A percentile compares a stretch with the other conserved stretches of the same genome.
Evolutionary conservation across 108 stramenopile species (phyloP).

Genomic region (Discostella stelligeroides): DNA sequence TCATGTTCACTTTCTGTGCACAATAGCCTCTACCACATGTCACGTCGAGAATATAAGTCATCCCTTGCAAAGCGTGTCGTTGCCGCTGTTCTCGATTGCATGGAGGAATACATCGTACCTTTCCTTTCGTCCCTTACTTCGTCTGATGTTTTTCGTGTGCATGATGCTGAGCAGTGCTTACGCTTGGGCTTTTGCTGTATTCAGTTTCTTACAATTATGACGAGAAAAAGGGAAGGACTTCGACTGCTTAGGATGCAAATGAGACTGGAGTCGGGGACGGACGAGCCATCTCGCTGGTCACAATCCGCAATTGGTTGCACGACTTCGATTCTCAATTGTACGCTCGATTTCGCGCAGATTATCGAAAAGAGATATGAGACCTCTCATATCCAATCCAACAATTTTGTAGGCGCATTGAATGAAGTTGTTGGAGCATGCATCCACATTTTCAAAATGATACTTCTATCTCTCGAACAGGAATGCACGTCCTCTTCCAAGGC

Average conservation of each 20-base stretch:
- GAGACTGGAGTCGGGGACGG: constrained; percentile 24
- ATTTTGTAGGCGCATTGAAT: constrained; percentile 6
- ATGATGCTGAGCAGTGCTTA: constrained; percentile 15
- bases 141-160: not conserved
- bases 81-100: constrained; percentile 30
- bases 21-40: constrained; percentile 11
- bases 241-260: constrained; percentile 33
- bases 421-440: constrained; percentile 35
- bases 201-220: constrained; percentile 30
- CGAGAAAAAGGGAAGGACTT: constrained; percentile 37
- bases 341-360: constrained; percentile 7
- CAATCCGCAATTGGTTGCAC: constrained; percentile 37
- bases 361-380: constrained; percentile 10
- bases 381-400: not conserved
- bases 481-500: not conserved
- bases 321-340: constrained; percentile 20
- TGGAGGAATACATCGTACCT: constrained; percentile 35
- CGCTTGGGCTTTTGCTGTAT: constrained; percentile 20
- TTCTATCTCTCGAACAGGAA: constrained; percentile 26
- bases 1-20: constrained; percentile 37
- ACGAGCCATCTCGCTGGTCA: constrained; percentile 36
- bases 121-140: constrained; percentile 13
- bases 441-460: constrained; percentile 33
- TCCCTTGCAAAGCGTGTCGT: constrained; percentile 35
- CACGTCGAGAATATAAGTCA: not conserved